phyloP scores from a whole-genome alignment of 1,284 basidiomycete species.

The Marasmius sp. region DNA sequence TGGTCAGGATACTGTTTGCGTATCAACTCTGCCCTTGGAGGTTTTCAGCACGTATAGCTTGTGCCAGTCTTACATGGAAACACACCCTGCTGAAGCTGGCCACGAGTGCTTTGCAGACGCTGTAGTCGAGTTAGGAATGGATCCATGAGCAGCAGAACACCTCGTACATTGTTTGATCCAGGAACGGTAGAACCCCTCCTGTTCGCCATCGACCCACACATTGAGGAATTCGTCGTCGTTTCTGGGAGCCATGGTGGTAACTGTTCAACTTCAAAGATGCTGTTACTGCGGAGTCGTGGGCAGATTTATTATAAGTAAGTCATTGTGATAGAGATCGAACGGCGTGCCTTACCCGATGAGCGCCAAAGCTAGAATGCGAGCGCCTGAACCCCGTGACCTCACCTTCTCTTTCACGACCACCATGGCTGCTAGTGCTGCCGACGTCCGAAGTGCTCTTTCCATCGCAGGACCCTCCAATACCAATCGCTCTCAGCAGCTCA shows the following conservation, averaged over 20 bases:
- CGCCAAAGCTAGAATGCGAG: too few relatives aligned
- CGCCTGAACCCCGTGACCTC: background rate
- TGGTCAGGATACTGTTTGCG: slow-evolving; percentile 61
- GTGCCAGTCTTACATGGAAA: background rate
- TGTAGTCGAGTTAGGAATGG: slow-evolving; percentile 19
- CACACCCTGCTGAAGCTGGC: slow-evolving; percentile 48
- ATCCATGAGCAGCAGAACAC: too few relatives aligned
- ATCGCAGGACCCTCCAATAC: slow-evolving; percentile 47
- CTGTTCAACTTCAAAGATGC: background rate
- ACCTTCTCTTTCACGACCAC: slow-evolving; percentile 11
- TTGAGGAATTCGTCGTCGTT: slow-evolving; percentile 13
- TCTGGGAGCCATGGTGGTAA: background rate
- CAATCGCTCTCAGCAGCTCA: slow-evolving; percentile 37
- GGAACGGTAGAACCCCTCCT: slow-evolving; percentile 3
- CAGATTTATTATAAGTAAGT: too few relatives aligned
- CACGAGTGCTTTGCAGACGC: slow-evolving; percentile 50
- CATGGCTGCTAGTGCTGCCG: slow-evolving; percentile 73
- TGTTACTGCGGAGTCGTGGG: background rate
- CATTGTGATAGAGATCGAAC: background rate
- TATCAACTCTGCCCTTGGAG: slow-evolving; percentile 47
- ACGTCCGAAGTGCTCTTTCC: slow-evolving; percentile 80
- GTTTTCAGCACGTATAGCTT: background rate
- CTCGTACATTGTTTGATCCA: slow-evolving; percentile 7
- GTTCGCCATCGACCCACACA: slow-evolving; percentile 12
- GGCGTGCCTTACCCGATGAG: too few relatives aligned